phyloP scores from a whole-genome alignment of 2,329 filamentous ascomycete genomes.

The Alternaria sp. region DNA sequence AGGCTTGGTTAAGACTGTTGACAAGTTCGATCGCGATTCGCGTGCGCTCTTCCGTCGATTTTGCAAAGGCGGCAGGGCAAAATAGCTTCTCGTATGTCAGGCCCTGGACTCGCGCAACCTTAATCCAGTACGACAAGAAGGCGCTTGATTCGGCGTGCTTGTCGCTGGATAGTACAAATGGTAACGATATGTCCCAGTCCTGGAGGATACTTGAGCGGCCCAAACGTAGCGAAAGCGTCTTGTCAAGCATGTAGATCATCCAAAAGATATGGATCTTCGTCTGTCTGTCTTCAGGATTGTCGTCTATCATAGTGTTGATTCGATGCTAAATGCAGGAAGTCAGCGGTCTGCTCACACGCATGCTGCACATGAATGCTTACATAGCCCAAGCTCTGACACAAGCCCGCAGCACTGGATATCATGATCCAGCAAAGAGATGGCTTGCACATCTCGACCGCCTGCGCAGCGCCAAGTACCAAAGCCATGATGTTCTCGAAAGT shows the following conservation, averaged over 20 bases:
- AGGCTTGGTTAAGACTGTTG: constrained; percentile 34
- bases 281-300: constrained; percentile 34
- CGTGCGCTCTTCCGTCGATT: constrained; percentile 32
- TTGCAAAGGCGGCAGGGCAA: constrained; percentile 43
- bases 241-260: constrained; percentile 49
- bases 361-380: not conserved
- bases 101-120: constrained; percentile 43
- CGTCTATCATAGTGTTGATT: constrained; percentile 42
- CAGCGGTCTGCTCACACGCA: not conserved
- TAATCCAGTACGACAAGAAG: constrained; percentile 44
- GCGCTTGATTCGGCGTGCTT: constrained; percentile 17
- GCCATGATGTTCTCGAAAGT: constrained; percentile 47
- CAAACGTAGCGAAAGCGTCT: constrained; percentile 46
- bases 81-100: constrained; percentile 47
- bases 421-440: constrained; percentile 44
- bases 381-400: constrained; percentile 44
- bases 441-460: constrained; percentile 44
- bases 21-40: constrained; percentile 36
- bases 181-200: constrained; percentile 48
- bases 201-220: constrained; percentile 47
- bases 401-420: constrained; percentile 38
- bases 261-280: constrained; percentile 45
- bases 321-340: constrained; percentile 30
- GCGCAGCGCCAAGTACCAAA: constrained; percentile 39
- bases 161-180: constrained; percentile 16